These are phyloP conservation scores for Starmerella stigmatis DNA, from an alignment of 805 yeast species.

Conservation along the genomic window DNA sequence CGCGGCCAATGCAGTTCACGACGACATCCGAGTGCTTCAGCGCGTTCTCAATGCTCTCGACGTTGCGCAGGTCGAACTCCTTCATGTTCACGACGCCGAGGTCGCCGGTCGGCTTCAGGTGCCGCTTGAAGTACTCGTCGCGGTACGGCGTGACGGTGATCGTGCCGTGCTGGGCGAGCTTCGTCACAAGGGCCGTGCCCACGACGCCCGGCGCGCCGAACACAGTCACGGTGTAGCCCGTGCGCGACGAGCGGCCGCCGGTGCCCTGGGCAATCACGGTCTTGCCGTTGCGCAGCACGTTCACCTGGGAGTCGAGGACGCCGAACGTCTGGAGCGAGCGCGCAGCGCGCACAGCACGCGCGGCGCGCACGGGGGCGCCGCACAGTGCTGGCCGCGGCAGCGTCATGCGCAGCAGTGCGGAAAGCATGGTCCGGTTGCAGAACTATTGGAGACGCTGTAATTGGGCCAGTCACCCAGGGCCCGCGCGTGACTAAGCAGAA, in stretches of 20 bases:
- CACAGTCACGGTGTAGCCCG: constrained; percentile 81
- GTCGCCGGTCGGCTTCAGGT: constrained; percentile 73
- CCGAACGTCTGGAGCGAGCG: constrained; percentile 32
- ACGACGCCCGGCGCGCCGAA: constrained; percentile 75
- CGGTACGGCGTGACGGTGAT: constrained; percentile 66
- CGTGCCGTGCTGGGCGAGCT: constrained; percentile 76
- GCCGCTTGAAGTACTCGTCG: constrained; percentile 67
- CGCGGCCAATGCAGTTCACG: constrained; percentile 67
- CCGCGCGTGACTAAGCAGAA: not conserved
- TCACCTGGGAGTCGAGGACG: constrained; percentile 41
- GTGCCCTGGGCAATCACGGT: constrained; percentile 59
- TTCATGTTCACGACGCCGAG: constrained; percentile 77
- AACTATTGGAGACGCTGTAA: constrained; percentile 3
- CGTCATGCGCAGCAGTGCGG: constrained; percentile 4
- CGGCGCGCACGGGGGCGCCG: not conserved
- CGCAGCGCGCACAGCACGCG: too few species aligned
- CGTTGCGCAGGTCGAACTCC: constrained; percentile 72
- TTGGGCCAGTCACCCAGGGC: constrained; percentile 4
- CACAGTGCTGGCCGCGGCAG: constrained; percentile 4
- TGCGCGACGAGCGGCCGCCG: constrained; percentile 72
- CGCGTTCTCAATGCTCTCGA: constrained; percentile 62
- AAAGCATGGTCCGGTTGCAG: constrained; percentile 7
- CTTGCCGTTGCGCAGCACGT: constrained; percentile 63
- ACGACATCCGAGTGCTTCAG: constrained; percentile 77
- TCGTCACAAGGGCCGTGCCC: constrained; percentile 61